Base-by-base conservation (phyloP, 371 early-diverging fungal species). In the Mucor ambiguus region DNA sequence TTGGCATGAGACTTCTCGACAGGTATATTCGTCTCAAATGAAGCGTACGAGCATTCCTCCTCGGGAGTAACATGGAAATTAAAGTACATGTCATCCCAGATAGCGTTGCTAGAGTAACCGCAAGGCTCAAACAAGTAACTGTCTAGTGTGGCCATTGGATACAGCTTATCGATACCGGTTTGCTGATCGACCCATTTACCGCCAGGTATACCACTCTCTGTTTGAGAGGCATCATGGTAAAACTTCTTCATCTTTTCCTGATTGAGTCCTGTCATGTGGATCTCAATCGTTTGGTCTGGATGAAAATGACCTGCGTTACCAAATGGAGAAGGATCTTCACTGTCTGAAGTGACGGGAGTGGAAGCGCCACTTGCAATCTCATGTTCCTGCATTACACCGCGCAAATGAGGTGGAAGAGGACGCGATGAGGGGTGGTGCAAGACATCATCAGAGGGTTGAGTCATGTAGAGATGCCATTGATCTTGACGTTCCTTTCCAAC, bases 1-100 rank as follows among this genome's bases (percentile, higher is more conserved):
- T 49, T 55, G 43, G 58, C 56, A 57, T 76, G 75, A 11, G 82
- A 71, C 10, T 70, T 59, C 30, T 71, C 63, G 32, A 91, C 85
- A 16, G 95, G 92, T 58, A 96, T 86, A 71, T 93, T 95, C 56
- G 95, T 93, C 80, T 97, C 98, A 74, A 97, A 96, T 44, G 94
- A 93, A 38, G 98, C 98, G 72, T 96, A 97, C n/a, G 96, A 96
- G 88, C 95, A 97, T 67, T 86, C 81, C 24, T 86, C 89, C 78
- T 97, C 98, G n/a, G 98, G 98, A n/a, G 98, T 97, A n/a, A 97
- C 97, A 71, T 97, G 98, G 75, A 96, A 91, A n/a, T 93, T 96
- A 74, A 87, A 96, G 79, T 96, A 97, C 66, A 91, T 86, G 43
- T 86, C 90, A 14, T 83, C 78, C 65, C 85, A 86, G n/a, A 96